Conservation (phyloP, 176 grass and related monocot genomes). For the Bromus sterilis region DNA sequence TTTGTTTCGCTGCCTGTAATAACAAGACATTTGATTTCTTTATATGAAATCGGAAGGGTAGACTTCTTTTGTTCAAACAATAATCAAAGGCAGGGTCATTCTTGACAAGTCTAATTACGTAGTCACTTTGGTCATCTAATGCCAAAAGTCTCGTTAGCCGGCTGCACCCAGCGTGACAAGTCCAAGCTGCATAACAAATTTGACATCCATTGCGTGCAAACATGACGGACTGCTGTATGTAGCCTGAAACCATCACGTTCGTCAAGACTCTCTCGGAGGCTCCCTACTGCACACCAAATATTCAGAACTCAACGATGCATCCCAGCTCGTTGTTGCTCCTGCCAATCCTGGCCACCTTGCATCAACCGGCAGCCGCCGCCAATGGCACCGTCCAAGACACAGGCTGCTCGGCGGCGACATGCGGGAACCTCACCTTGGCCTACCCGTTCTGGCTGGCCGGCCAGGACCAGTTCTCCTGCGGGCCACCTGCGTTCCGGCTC, state of each 20-base stretch:
- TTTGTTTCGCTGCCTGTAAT: no score
- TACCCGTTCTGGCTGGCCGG: constrained; percentile 33
- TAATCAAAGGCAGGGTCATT: no score
- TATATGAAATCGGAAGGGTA: no score
- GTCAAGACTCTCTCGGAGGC: no score
- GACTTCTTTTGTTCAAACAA: no score
- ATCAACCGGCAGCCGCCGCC: background rate
- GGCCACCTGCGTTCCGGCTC: constrained; percentile 28
- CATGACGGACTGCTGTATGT: background rate
- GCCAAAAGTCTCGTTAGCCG: background rate
- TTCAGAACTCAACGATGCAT: background rate
- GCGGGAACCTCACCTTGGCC: constrained; percentile 34
- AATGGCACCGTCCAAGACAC: background rate
- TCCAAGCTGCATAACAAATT: background rate
- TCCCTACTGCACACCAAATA: background rate
- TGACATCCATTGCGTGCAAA: background rate
- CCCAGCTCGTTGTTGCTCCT: background rate
- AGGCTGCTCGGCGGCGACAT: constrained; percentile 10
- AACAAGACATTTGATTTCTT: no score
- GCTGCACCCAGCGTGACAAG: background rate
- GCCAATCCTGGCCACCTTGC: constrained; percentile 14
- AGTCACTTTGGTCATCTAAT: no score
- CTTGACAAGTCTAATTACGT: no score
- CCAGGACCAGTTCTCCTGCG: constrained; percentile 5
- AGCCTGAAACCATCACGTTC: background rate